These are phyloP conservation scores for Vaccinium macrocarpon DNA, from an alignment of 148 eudicot genomes.

Conservation along the genomic window DNA sequence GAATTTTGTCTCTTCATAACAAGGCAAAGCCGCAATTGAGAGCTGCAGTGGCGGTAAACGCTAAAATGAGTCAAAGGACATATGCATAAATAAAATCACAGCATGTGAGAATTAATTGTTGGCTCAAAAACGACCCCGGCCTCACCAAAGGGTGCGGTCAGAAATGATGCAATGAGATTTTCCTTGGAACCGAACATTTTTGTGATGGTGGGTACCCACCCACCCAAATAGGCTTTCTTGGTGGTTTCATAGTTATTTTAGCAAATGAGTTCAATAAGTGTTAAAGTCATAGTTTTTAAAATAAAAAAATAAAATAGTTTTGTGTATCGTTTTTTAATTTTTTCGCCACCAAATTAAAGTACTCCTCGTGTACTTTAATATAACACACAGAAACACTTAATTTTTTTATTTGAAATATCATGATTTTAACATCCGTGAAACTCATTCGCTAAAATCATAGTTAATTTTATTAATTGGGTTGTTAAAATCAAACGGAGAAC, in stretches of 20 bases:
- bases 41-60: not conserved
- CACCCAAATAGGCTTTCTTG: not conserved
- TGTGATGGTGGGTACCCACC: not conserved
- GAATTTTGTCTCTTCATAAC: not conserved
- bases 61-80: not conserved
- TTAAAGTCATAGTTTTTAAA: no score
- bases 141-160: not conserved
- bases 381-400: no score
- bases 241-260: not conserved
- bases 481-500: no score
- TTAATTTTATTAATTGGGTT: no score
- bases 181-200: not conserved
- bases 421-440: no score
- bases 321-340: no score
- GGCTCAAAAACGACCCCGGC: not conserved
- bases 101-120: not conserved
- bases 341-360: no score
- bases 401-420: no score
- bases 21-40: not conserved
- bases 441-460: no score
- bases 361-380: no score
- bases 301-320: no score
- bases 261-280: no score
- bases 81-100: not conserved
- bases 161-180: not conserved